Evolutionary conservation across 164 flowering plant species (phyloP).

Genomic region (Magnolia changhungtana): DNA sequence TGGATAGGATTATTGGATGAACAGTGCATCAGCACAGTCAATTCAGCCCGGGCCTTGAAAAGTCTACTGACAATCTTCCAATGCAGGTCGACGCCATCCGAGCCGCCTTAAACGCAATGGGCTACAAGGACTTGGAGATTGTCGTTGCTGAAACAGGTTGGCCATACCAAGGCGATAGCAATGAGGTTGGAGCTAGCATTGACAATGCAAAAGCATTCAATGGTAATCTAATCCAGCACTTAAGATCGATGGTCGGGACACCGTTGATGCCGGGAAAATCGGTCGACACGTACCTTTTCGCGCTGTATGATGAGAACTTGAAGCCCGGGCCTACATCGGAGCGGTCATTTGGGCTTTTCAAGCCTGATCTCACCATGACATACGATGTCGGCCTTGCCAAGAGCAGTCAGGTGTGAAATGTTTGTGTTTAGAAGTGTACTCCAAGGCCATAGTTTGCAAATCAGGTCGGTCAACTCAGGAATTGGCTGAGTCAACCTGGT

Average conservation of each 20-base stretch:
- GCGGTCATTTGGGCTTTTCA: constrained; percentile 79
- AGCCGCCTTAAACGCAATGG: constrained; percentile 65
- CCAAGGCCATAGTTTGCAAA: no score
- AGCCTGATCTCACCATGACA: constrained; percentile 65
- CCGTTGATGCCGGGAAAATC: constrained; percentile 96
- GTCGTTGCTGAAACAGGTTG: constrained; percentile 98
- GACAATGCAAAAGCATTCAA: constrained; percentile 94
- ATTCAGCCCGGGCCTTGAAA: no score
- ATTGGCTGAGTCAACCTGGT: no score
- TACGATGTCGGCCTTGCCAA: constrained; percentile 76
- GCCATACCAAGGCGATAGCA: constrained; percentile 77
- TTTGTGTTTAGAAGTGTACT: no score
- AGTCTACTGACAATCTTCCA: no score
- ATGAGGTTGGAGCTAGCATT: constrained; percentile 66
- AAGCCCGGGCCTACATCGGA: constrained; percentile 86
- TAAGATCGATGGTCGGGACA: constrained; percentile 82
- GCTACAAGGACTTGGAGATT: constrained; percentile 71
- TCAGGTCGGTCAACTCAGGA: no score
- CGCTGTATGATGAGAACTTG: constrained; percentile 84
- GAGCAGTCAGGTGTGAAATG: constrained; percentile 46
- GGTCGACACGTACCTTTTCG: constrained; percentile 82
- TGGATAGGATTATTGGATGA: no score
- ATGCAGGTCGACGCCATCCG: constrained; percentile 80
- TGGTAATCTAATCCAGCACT: constrained; percentile 73
- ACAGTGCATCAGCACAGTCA: no score